These are phyloP conservation scores for Flaveria trinervia DNA, from an alignment of 129 eudicot genomes.

Conservation along the genomic window DNA sequence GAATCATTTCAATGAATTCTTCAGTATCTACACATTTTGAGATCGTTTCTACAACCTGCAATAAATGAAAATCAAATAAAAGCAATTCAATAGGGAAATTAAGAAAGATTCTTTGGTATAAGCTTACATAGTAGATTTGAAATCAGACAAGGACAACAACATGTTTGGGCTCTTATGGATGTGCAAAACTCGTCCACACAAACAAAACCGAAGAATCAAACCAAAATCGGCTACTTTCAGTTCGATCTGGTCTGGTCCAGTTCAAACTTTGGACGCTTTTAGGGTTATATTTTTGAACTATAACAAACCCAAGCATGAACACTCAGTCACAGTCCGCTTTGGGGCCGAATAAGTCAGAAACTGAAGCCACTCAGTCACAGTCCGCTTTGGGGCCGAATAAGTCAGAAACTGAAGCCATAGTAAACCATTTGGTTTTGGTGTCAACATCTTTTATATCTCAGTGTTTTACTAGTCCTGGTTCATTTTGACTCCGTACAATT, in stretches of 20 bases:
- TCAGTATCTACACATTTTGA: neutral
- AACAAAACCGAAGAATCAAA: neutral
- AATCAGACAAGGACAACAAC: neutral
- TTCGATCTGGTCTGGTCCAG: neutral
- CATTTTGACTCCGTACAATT: neutral
- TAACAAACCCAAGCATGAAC: neutral
- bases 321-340: neutral
- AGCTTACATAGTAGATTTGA: neutral
- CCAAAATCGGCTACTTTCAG: neutral
- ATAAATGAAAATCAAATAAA: neutral
- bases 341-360: too few species aligned
- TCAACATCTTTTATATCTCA: neutral
- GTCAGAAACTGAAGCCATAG: neutral
- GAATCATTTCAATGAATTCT: constrained; percentile 17
- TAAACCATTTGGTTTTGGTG: neutral
- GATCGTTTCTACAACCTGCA: neutral
- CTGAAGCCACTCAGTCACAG: neutral
- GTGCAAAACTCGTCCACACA: neutral
- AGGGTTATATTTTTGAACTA: neutral
- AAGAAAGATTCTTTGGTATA: neutral
- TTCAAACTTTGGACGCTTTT: neutral
- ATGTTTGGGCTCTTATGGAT: neutral
- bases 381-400: neutral
- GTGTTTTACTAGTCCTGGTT: neutral
- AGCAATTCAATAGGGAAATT: constrained; percentile 18